phyloP scores from a whole-genome alignment of 768 basidiomycete species.

The Termitomyces sp. region DNA sequence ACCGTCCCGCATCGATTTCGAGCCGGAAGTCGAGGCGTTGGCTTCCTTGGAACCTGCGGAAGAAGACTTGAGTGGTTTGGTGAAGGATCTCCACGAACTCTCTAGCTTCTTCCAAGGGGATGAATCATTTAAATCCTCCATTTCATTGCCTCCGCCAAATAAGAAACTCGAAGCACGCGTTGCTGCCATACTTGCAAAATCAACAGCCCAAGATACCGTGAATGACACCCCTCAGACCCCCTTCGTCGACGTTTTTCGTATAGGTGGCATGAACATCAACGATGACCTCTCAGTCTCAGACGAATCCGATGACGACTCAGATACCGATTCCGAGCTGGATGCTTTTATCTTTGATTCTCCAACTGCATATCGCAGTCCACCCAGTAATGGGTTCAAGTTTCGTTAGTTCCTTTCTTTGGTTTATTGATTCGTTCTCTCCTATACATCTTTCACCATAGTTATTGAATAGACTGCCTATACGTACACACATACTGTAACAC shows the following conservation, averaged over 20 bases:
- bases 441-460: constrained; percentile 9
- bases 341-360: constrained; percentile 62
- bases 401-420: constrained; percentile 18
- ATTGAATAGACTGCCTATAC: constrained; percentile 10
- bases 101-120: constrained; percentile 67
- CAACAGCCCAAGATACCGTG: constrained; percentile 47
- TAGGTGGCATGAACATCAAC: constrained; percentile 34
- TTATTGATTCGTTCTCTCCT: background rate
- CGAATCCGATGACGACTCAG: constrained; percentile 41
- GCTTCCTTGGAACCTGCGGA: constrained; percentile 39
- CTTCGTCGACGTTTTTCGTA: constrained; percentile 70
- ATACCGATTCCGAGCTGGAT: constrained; percentile 47
- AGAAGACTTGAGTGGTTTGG: constrained; percentile 72
- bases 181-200: constrained; percentile 78
- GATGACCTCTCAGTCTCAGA: constrained; percentile 21
- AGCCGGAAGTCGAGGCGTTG: constrained; percentile 51
- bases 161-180: constrained; percentile 70
- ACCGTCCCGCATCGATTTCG: constrained; percentile 69
- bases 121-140: constrained; percentile 22
- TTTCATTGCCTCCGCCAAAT: constrained; percentile 40
- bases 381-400: constrained; percentile 37
- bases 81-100: constrained; percentile 72
- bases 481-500: constrained; percentile 16
- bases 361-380: constrained; percentile 35
- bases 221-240: constrained; percentile 72